phyloP scores from a whole-genome alignment of 1,284 basidiomycete species.

The Mrakiaceae sp. region DNA sequence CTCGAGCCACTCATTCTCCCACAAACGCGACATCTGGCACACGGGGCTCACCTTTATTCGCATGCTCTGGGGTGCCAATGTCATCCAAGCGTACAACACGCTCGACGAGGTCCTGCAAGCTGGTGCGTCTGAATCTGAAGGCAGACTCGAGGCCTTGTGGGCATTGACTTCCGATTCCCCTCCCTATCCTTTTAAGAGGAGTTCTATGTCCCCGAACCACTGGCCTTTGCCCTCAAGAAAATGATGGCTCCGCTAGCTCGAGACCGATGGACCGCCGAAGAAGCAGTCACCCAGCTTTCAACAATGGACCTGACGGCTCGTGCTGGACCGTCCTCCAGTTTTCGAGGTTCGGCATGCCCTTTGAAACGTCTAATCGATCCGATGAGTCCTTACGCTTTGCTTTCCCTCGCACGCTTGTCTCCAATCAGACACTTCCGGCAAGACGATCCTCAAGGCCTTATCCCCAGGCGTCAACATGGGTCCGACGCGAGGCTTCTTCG shows the following conservation, averaged over 20 bases:
- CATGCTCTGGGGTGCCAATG: slow-evolving; percentile 29
- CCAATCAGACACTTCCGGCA: too few relatives aligned
- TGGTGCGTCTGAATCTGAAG: slow-evolving; percentile 19
- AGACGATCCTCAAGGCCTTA: too few relatives aligned
- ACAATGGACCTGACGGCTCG: not conserved
- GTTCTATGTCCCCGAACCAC: slow-evolving; percentile 11
- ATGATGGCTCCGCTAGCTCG: slow-evolving; percentile 28
- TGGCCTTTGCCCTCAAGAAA: slow-evolving; percentile 26
- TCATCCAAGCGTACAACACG: slow-evolving; percentile 26
- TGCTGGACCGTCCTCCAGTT: too few relatives aligned
- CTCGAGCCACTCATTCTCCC: slow-evolving; percentile 29
- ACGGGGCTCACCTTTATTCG: slow-evolving; percentile 30
- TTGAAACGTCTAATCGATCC: too few relatives aligned
- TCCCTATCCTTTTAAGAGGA: slow-evolving; percentile 9
- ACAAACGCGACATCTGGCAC: slow-evolving; percentile 35
- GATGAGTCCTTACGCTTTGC: too few relatives aligned
- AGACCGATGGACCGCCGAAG: slow-evolving; percentile 31
- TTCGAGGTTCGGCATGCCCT: too few relatives aligned
- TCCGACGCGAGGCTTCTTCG: too few relatives aligned
- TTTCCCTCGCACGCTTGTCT: too few relatives aligned
- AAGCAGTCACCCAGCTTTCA: slow-evolving; percentile 25
- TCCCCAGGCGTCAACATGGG: too few relatives aligned
- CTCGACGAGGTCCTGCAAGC: slow-evolving; percentile 28
- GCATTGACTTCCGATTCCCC: slow-evolving; percentile 19
- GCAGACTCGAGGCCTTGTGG: slow-evolving; percentile 18